A percentile compares a stretch with the other conserved stretches of the same genome.
These are phyloP conservation scores for Ganoderma lucidum DNA, from an alignment of 1,284 basidiomycete genomes.

Conservation along the genomic window DNA sequence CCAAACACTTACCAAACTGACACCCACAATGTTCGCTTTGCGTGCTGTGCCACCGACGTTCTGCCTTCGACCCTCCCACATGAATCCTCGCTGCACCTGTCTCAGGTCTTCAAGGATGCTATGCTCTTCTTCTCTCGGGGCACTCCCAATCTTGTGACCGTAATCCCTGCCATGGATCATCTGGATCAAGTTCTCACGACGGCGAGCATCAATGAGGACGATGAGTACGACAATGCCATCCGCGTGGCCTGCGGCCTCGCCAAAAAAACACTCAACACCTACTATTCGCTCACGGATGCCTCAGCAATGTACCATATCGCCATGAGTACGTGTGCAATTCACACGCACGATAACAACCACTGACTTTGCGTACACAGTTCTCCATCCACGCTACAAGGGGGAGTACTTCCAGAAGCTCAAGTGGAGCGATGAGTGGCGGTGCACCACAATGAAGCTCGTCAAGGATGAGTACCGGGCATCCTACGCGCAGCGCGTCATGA, in stretches of 20 bases:
- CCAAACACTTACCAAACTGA: too few relatives aligned
- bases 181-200: constrained; percentile 23
- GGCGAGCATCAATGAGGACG: constrained; percentile 16
- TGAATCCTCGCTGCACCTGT: too few relatives aligned
- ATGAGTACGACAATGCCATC: constrained; percentile 22
- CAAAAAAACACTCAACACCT: constrained; percentile 40
- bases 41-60: too few relatives aligned
- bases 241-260: constrained; percentile 33
- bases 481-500: neutral
- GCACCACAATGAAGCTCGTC: neutral
- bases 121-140: neutral
- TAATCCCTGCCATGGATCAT: constrained; percentile 2
- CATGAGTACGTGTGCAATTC: neutral
- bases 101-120: neutral
- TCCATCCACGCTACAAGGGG: neutral
- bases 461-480: neutral
- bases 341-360: neutral
- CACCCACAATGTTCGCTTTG: too few relatives aligned
- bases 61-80: too few relatives aligned
- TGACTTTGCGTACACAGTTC: neutral
- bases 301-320: constrained; percentile 16
- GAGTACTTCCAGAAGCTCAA: neutral
- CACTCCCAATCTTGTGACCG: neutral
- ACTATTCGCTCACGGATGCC: constrained; percentile 39
- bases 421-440: neutral